Evolutionary conservation across 2,329 filamentous ascomycete genomes (phyloP).

Genomic region (Xylaria sp.): DNA sequence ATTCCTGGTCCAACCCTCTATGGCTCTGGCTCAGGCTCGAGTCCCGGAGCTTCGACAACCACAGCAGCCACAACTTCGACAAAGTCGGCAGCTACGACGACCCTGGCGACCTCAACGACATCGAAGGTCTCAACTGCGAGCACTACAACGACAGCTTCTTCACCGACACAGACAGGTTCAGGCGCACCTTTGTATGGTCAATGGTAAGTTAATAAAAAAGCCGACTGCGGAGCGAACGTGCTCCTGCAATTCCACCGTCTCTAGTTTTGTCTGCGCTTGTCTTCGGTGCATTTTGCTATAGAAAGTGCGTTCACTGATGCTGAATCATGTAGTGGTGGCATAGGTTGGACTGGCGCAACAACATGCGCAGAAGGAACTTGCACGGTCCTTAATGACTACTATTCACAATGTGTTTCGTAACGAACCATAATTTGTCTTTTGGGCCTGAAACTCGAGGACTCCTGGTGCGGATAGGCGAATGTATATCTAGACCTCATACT

Average conservation of each 20-base stretch:
- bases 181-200: constrained; percentile 24
- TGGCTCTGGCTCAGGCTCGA: constrained; percentile 11
- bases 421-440: not conserved
- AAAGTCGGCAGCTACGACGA: constrained; percentile 1
- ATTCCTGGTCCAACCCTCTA: constrained; percentile 43
- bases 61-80: constrained; percentile 11
- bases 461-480: not conserved
- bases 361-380: constrained; percentile 41
- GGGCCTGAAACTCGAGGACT: not conserved
- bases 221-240: not conserved
- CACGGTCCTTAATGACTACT: constrained; percentile 37
- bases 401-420: constrained; percentile 35
- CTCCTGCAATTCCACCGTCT: not conserved
- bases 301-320: constrained; percentile 7
- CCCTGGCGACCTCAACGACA: constrained; percentile 15
- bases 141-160: constrained; percentile 18
- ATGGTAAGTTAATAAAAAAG: constrained; percentile 21
- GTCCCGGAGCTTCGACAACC: constrained; percentile 14
- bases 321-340: constrained; percentile 20
- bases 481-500: not conserved
- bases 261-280: not conserved
- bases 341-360: constrained; percentile 35
- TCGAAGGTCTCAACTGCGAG: constrained; percentile 20
- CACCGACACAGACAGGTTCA: constrained; percentile 7
- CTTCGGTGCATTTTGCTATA: not conserved